These are phyloP conservation scores for Teunomyces gatunensis DNA, from an alignment of 805 yeast species.

Conservation along the genomic window DNA sequence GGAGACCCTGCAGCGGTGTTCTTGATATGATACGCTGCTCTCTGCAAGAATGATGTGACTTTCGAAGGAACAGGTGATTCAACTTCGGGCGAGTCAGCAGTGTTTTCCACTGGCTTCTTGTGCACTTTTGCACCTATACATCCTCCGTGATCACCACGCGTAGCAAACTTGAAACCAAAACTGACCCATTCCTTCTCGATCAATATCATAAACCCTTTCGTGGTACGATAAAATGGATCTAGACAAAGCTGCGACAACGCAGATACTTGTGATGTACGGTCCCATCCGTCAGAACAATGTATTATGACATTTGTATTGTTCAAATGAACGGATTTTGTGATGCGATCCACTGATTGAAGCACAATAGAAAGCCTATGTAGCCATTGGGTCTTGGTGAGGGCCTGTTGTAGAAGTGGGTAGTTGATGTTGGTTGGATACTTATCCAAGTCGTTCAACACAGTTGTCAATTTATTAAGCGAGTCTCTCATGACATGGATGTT, in stretches of 20 bases:
- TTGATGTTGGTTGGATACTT: slow-evolving; percentile 35
- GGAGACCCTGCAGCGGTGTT: slow-evolving; percentile 30
- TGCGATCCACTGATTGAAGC: slow-evolving; percentile 70
- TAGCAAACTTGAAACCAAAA: slow-evolving; percentile 88
- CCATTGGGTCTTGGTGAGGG: slow-evolving; percentile 74
- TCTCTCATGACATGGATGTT: slow-evolving; percentile 96
- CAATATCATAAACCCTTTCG: slow-evolving; percentile 81
- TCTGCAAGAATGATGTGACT: slow-evolving; percentile 36
- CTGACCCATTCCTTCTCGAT: slow-evolving; percentile 95
- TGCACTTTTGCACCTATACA: slow-evolving; percentile 38
- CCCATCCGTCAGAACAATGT: slow-evolving; percentile 99
- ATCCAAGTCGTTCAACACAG: slow-evolving; percentile 68
- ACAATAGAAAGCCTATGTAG: slow-evolving; percentile 65
- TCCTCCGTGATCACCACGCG: slow-evolving; percentile 75
- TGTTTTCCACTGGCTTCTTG: slow-evolving; percentile 12
- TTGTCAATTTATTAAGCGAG: slow-evolving; percentile 60
- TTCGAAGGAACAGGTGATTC: slow-evolving; percentile 11
- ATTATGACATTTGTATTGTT: slow-evolving; percentile 80
- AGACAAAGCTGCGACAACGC: slow-evolving; percentile 81
- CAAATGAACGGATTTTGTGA: slow-evolving; percentile 77
- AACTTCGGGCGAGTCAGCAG: slow-evolving; percentile 4
- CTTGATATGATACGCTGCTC: slow-evolving; percentile 42
- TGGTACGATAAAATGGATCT: slow-evolving; percentile 86
- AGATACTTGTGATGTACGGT: slow-evolving; percentile 86
- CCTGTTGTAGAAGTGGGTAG: slow-evolving; percentile 41